Percentiles rank a stretch among this genome's conserved stretches.
Conservation (phyloP, 768 basidiomycete genomes). For the Mycena alexandri region DNA sequence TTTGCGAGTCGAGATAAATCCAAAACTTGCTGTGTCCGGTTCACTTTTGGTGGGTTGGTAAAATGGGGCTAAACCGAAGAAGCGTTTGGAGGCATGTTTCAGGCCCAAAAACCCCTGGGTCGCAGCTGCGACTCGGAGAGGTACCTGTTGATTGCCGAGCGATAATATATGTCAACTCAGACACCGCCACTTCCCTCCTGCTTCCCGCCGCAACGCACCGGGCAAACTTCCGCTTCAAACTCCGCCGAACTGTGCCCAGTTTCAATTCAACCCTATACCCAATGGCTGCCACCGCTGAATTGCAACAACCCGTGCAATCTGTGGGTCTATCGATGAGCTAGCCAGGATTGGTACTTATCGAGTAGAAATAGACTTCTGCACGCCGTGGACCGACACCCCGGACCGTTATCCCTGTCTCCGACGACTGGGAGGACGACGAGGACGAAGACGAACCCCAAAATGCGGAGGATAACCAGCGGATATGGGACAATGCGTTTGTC, state of each 20-base stretch:
- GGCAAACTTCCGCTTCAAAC: background rate
- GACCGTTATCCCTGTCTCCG: constrained; percentile 45
- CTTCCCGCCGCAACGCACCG: too few relatives aligned
- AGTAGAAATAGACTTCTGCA: constrained; percentile 27
- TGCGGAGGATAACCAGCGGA: constrained; percentile 56
- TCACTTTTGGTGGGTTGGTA: too few relatives aligned
- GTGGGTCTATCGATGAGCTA: constrained; percentile 6
- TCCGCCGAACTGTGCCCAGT: background rate
- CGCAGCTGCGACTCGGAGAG: too few relatives aligned
- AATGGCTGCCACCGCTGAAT: constrained; percentile 18
- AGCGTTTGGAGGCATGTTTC: too few relatives aligned
- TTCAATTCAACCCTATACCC: background rate
- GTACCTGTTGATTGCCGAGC: too few relatives aligned
- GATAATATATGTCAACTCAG: too few relatives aligned
- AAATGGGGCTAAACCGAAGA: too few relatives aligned
- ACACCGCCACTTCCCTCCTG: too few relatives aligned
- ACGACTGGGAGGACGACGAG: constrained; percentile 73
- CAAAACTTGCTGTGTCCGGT: too few relatives aligned
- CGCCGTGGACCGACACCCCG: constrained; percentile 19
- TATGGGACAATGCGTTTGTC: constrained; percentile 76
- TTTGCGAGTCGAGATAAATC: too few relatives aligned
- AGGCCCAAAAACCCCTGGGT: too few relatives aligned
- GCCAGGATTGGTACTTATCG: constrained; percentile 1
- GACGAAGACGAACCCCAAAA: constrained; percentile 52
- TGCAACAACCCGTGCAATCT: constrained; percentile 21